Conservation (phyloP, 768 basidiomycete species). For the Phanerodontia chrysosporium region DNA sequence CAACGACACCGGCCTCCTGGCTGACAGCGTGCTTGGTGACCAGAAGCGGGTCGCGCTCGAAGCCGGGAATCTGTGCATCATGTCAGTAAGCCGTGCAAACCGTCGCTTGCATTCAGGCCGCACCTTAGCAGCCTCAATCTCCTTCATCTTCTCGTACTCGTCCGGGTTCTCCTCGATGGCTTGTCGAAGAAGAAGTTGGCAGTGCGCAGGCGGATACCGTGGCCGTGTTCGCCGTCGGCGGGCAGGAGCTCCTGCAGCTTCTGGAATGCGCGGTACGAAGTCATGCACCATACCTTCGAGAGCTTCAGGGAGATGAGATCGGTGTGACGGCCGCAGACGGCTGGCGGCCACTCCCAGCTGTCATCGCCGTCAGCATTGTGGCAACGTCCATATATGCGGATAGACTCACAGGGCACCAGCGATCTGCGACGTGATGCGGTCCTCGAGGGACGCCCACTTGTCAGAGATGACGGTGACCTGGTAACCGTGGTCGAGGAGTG, state of each 20-base stretch:
- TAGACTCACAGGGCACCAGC: slow-evolving; percentile 22
- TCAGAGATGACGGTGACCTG: slow-evolving; percentile 29
- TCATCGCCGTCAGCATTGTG: slow-evolving; percentile 1
- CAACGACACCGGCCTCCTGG: slow-evolving; percentile 26
- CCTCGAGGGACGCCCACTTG: slow-evolving; percentile 12
- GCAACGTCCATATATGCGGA: neutral
- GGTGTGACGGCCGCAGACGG: slow-evolving; percentile 35
- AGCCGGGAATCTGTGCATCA: slow-evolving; percentile 22
- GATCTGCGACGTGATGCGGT: slow-evolving; percentile 19
- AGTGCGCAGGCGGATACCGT: slow-evolving; percentile 30
- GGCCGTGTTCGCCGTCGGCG: slow-evolving; percentile 14
- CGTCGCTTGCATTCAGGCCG: neutral
- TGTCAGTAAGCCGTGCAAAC: neutral
- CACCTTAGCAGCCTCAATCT: slow-evolving; percentile 14
- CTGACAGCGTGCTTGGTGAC: slow-evolving; percentile 27
- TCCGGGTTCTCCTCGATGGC: slow-evolving; percentile 21
- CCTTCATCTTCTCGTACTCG: slow-evolving; percentile 28
- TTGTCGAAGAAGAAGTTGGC: slow-evolving; percentile 34
- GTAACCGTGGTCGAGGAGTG: slow-evolving; percentile 32
- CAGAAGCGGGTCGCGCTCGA: slow-evolving; percentile 17
- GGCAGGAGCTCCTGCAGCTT: slow-evolving; percentile 16
- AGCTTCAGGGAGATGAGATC: slow-evolving; percentile 30
- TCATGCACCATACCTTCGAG: slow-evolving; percentile 33
- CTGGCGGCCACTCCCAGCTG: slow-evolving; percentile 36
- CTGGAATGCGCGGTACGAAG: slow-evolving; percentile 31